phyloP scores from a whole-genome alignment of 805 yeast genomes.

The Debaryomyces castellii region DNA sequence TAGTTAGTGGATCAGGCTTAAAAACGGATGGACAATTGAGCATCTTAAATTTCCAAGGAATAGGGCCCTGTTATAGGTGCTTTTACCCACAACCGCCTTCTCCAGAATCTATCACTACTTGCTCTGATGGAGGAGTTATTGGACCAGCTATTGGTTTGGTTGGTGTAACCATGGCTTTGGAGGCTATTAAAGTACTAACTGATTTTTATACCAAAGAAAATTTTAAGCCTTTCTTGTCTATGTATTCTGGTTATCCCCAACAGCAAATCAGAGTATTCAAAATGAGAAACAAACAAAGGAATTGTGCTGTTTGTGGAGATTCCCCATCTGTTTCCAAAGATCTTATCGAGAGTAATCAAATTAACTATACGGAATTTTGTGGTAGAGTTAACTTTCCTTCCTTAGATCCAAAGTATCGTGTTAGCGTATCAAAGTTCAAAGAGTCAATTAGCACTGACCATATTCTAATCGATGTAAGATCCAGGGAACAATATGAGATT shows the following conservation, averaged over 20 bases:
- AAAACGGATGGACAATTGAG: slow-evolving; percentile 89
- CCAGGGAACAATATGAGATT: slow-evolving; percentile 70
- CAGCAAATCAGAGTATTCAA: slow-evolving; percentile 72
- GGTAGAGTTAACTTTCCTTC: slow-evolving; percentile 55
- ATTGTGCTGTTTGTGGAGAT: slow-evolving; percentile 67
- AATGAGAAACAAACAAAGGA: slow-evolving; percentile 65
- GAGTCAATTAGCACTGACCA: slow-evolving; percentile 16
- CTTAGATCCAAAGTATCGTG: slow-evolving; percentile 44
- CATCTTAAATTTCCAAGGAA: slow-evolving; percentile 59
- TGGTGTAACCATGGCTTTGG: slow-evolving; percentile 88
- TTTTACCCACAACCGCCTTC: slow-evolving; percentile 90
- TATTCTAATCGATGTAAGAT: slow-evolving; percentile 75
- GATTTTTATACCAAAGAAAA: slow-evolving; percentile 48
- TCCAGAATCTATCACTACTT: slow-evolving; percentile 75
- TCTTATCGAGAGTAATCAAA: slow-evolving; percentile 42
- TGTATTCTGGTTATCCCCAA: slow-evolving; percentile 66
- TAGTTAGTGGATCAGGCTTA: slow-evolving; percentile 90
- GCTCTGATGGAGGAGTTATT: slow-evolving; percentile 90
- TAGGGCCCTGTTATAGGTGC: slow-evolving; percentile 94
- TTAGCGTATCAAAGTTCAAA: slow-evolving; percentile 41
- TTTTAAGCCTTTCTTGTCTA: slow-evolving; percentile 67
- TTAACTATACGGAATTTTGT: slow-evolving; percentile 75
- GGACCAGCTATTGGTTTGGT: slow-evolving; percentile 96
- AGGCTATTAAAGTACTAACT: slow-evolving; percentile 72
- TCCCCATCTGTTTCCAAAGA: slow-evolving; percentile 49